These are phyloP conservation scores for Boletus tylopilopsis DNA, from an alignment of 768 basidiomycete genomes.

Conservation along the genomic window DNA sequence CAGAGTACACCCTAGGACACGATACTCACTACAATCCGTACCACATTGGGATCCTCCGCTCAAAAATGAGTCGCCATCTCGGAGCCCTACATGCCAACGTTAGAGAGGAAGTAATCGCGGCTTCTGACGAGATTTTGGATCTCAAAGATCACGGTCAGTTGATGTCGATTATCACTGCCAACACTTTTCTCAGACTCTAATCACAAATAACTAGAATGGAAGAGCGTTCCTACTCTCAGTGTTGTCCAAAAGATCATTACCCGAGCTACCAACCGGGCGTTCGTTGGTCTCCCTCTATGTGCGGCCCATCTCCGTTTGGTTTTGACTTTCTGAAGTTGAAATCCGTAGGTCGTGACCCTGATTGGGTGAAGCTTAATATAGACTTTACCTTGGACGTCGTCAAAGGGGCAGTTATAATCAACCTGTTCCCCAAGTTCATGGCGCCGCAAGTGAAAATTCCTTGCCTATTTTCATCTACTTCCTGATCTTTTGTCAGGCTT, in stretches of 20 bases:
- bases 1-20: slow-evolving; percentile 35
- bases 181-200: background rate
- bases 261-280: slow-evolving; percentile 7
- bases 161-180: background rate
- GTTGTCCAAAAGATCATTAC: slow-evolving; percentile 1
- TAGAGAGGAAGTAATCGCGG: slow-evolving; percentile 39
- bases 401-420: slow-evolving; percentile 15
- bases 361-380: slow-evolving; percentile 32
- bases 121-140: slow-evolving; percentile 38
- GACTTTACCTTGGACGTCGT: slow-evolving; percentile 20
- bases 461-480: background rate
- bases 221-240: background rate
- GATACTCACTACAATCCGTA: slow-evolving; percentile 29
- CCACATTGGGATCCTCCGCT: slow-evolving; percentile 30
- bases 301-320: background rate
- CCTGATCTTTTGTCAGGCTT: slow-evolving; percentile 1
- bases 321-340: background rate
- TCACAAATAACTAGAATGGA: slow-evolving; percentile 9
- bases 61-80: slow-evolving; percentile 37
- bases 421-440: slow-evolving; percentile 30
- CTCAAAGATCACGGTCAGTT: slow-evolving; percentile 15
- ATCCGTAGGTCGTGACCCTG: slow-evolving; percentile 12
- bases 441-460: slow-evolving; percentile 25
- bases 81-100: slow-evolving; percentile 36
- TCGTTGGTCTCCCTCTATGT: slow-evolving; percentile 19